Evolutionary conservation across 1,139 yeast species (phyloP), one percentile per base, ranked within the genome.

Genomic region (Blastobotrys aristatus): DNA sequence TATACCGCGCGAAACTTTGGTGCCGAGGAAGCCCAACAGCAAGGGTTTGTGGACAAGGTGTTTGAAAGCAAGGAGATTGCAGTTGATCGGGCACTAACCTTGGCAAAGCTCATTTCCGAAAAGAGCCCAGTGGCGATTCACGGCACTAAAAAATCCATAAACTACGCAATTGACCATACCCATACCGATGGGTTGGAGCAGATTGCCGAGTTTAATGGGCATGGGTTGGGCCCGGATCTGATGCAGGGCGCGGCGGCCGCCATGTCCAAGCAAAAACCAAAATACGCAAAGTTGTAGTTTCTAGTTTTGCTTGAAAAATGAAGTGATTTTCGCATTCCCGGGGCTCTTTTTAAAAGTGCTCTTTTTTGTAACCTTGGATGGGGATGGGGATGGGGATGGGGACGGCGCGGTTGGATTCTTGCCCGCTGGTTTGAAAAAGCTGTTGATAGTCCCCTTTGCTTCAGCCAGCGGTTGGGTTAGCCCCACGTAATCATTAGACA

Each of bases 81-180:
- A 0, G 54, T 82, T 22, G 68, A 67, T 8, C 65, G 69, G 37
- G 84, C 85, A 22, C 53, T 69, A 32, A 69, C 69, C 29, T 58
- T 82, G 44, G 94, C 84, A 0, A 54, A 52, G n/a, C 64, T 62
- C 13, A 79, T 85, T 41, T 73, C 75, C 38, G 53, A 56, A 3
- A 71, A 75, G 62, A 72, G 74, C 32, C 74, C 72, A 10, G 81
- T 85, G 69, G 88, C 88, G 18, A 71, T 84, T 38, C 72, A 65
- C 53, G 94, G 92, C 22, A 78, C 87, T 14, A 84, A 85, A 65
- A 70, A 69, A 48, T 65, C 76, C 47, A 61, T 84, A 54, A 80
- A 81, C 53, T 73, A 71, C 47, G 76, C 84, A 47, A 57, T 74
- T 20, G 75, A 75, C 52, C 73, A 67, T 13, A 47, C 68, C 21